Conservation (phyloP, 345 rosid genomes). For the Salix suchowensis region DNA sequence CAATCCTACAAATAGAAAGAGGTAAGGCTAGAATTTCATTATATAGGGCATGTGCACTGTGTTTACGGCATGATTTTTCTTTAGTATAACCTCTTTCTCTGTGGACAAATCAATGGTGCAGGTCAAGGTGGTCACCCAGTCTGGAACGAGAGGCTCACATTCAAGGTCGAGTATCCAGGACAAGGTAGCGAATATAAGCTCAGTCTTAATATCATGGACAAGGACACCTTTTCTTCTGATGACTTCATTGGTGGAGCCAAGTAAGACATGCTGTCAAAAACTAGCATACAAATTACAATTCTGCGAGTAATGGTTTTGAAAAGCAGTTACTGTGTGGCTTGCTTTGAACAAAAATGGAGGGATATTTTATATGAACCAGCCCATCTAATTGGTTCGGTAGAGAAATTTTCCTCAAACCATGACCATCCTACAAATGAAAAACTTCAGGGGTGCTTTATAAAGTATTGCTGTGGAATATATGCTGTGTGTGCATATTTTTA, state of each 20-base stretch:
- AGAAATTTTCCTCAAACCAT: neutral
- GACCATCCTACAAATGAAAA: neutral
- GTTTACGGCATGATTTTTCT: neutral
- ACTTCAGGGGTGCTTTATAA: neutral
- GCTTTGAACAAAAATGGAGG: neutral
- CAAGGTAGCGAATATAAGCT: conserved; percentile 52
- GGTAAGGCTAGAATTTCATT: neutral
- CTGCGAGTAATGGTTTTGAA: neutral
- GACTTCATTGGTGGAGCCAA: conserved; percentile 68
- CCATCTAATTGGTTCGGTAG: neutral
- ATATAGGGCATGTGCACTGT: neutral
- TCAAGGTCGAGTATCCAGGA: conserved; percentile 81
- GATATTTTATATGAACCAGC: neutral
- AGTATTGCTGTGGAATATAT: neutral
- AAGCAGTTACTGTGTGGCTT: neutral
- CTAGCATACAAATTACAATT: neutral
- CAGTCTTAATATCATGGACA: conserved; percentile 72
- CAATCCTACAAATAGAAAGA: neutral
- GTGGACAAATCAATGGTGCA: conserved; percentile 14
- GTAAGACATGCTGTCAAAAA: conserved; percentile 33
- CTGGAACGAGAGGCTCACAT: conserved; percentile 66
- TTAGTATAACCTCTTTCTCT: neutral
- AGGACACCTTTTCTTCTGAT: conserved; percentile 67
- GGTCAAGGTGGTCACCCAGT: conserved; percentile 49
- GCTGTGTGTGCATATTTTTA: neutral